Base-by-base conservation (phyloP, 139 green algal genomes). In the Chlorella vulgaris region DNA sequence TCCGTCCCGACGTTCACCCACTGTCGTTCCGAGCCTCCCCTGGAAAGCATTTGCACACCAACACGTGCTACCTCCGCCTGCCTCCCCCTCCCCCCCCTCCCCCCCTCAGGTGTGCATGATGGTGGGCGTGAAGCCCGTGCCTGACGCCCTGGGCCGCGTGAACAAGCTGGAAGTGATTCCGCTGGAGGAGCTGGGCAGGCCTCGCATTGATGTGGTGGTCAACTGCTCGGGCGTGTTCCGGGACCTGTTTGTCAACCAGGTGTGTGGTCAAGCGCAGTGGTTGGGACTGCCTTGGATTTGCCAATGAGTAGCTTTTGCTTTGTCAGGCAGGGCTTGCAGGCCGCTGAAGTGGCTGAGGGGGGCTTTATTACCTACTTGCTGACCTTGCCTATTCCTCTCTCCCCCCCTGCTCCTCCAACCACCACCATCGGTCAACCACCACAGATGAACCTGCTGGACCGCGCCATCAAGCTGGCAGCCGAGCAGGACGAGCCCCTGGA, bases 141-240 rank as follows among this genome's bases (percentile, higher is more conserved):
- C 97, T 29, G 96, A 99, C 81, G 93, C 95, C 0, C 93, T 99
- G 69, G 96, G 96, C 82, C 91, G 96, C 47, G 96, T 99, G 28
- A 99, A 99, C 96, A 99, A 99, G 96, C 90, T 99, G 63, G 94
- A 99, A 91, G 91, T 99, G 28, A 98, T 99, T 51, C 90, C 96
- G 0, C 88, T 99, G 70, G 96, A 99, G 92, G 96, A 99, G 90
- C 93, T 99, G 78, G 92, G 92, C 65, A 86, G 96, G 31, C 96
- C 96, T 1, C 94, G 96, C 58, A 86, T 99, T 18, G 96, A 99
- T 85, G 96, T 99, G 5, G 96, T 99, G 39, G 96, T 99, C 68
- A 99, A 99, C 93, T 99, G 96, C 94, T 98, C 94, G 10, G 96
- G 96, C 62, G 96, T 99, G 6, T 99, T 99, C 97, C 92, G 96